Base-by-base conservation (phyloP, 495 filamentous ascomycete species). In the Penicillium dipodomyicola region DNA sequence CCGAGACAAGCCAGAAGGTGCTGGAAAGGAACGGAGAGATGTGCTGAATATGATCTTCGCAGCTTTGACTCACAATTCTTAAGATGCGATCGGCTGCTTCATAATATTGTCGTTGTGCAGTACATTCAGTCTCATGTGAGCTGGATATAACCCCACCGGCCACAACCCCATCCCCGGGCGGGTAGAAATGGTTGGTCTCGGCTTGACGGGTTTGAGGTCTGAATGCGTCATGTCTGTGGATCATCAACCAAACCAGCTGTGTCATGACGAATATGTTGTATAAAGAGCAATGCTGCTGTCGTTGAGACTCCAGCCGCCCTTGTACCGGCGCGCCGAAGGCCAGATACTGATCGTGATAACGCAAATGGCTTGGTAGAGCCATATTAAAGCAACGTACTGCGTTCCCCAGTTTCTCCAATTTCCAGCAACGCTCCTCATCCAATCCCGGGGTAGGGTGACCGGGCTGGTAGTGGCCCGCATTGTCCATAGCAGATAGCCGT, bases 201-300 rank as follows among this genome's bases (percentile, higher is more conserved):
- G 50, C 20, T 4, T 23, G 50, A 30, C 50, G 50, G 17, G 6
- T 52, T 17, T 52, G 50, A 29, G 46, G 48, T 27, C 47, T 43
- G 40, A 60, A 60, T 27, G 47, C 57, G 19, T 60, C 57, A 17
- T 55, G 55, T 44, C 50, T 41, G 44, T 52, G 22, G 5, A 60
- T 60, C 57, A 60, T 60, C 25, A 60, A 35, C 11, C 57, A 32
- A 27, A 52, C 51, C 1, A 60, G 52, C 12, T 60, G 57, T 0
- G 51, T 60, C 50, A 60, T 60, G 41, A 55, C 25, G 23, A 49
- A 54, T 25, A 60, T 60, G 3, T 55, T 60, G 32, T 49, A 60
- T 14, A 60, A 22, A 23, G 57, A 60, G 25, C 57, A 43, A 45
- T 60, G 57, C 27, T 41, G 25, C 23, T 60, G 57, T 49, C 57